A percentile compares a stretch with the other conserved stretches of the same genome.
These are phyloP conservation scores for Groenewaldozyma sp. DNA, from an alignment of 1,139 yeast species.

Conservation along the genomic window DNA sequence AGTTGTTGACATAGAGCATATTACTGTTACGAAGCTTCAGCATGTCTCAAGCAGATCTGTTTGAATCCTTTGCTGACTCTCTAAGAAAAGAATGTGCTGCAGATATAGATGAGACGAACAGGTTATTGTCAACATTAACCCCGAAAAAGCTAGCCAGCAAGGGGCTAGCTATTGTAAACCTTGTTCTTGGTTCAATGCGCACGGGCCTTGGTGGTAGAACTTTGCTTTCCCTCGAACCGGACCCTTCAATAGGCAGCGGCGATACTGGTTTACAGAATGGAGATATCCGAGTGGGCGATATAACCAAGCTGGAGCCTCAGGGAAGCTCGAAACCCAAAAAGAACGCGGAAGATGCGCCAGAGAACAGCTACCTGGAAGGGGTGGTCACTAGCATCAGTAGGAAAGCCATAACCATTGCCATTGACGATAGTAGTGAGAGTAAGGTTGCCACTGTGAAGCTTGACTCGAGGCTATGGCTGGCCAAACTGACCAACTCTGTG, in stretches of 20 bases:
- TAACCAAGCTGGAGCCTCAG: slow-evolving; percentile 30
- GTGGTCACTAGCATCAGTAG: slow-evolving; percentile 47
- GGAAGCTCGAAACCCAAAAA: slow-evolving; percentile 18
- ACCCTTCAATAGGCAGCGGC: slow-evolving; percentile 40
- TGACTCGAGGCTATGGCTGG: slow-evolving; percentile 31
- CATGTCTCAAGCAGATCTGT: no score
- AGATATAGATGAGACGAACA: slow-evolving; percentile 27
- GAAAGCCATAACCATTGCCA: slow-evolving; percentile 45
- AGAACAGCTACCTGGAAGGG: slow-evolving; percentile 41
- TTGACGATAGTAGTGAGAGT: slow-evolving; percentile 45
- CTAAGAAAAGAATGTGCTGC: slow-evolving; percentile 18
- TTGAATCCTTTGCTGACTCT: slow-evolving; percentile 11
- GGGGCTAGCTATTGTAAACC: slow-evolving; percentile 69
- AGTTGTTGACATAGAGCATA: no score
- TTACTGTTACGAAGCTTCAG: no score
- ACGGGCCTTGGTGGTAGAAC: slow-evolving; percentile 80
- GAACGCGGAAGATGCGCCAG: slow-evolving; percentile 22
- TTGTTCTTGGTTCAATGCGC: slow-evolving; percentile 48
- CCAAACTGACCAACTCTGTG: slow-evolving; percentile 31
- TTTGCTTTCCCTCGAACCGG: slow-evolving; percentile 55
- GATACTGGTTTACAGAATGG: slow-evolving; percentile 43
- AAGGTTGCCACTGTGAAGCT: slow-evolving; percentile 17
- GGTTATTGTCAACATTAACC: slow-evolving; percentile 33
- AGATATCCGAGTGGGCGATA: slow-evolving; percentile 68
- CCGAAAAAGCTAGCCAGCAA: slow-evolving; percentile 56